Percentiles rank a stretch among this genome's conserved stretches.
phyloP scores from a whole-genome alignment of 441 rosid genomes.

The Theobroma grandiflorum region DNA sequence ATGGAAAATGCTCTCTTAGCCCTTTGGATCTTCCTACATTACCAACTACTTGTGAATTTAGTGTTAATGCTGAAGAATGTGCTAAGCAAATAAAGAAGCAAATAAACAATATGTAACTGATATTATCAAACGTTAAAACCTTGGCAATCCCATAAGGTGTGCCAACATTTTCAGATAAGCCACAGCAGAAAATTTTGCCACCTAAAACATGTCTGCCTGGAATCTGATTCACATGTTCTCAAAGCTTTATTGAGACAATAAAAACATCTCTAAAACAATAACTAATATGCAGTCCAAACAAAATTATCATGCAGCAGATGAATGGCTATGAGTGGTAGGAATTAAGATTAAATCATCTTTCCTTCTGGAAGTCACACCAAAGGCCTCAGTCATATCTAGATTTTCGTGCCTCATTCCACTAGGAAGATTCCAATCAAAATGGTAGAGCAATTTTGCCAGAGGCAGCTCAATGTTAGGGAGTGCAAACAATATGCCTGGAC shows the following conservation, averaged over 20 bases:
- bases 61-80: too few relatives aligned
- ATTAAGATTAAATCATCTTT: slow-evolving; percentile 33
- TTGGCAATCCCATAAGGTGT: too few relatives aligned
- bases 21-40: too few relatives aligned
- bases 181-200: too few relatives aligned
- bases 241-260: not conserved
- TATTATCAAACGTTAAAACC: too few relatives aligned
- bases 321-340: slow-evolving; percentile 26
- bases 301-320: not conserved
- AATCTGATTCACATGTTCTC: too few relatives aligned
- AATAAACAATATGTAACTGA: too few relatives aligned
- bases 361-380: slow-evolving; percentile 30
- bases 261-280: not conserved
- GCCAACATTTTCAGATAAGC: too few relatives aligned
- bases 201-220: too few relatives aligned
- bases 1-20: too few relatives aligned
- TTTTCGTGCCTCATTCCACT: not conserved
- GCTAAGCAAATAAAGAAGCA: too few relatives aligned
- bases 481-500: slow-evolving; percentile 16
- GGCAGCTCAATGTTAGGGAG: slow-evolving; percentile 19
- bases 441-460: slow-evolving; percentile 17
- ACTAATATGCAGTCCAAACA: not conserved
- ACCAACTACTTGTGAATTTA: too few relatives aligned
- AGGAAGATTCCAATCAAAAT: slow-evolving; percentile 19
- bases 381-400: slow-evolving; percentile 7